Conservation (phyloP, 2,329 filamentous ascomycete species). For the Fusarium pseudograminearum region DNA sequence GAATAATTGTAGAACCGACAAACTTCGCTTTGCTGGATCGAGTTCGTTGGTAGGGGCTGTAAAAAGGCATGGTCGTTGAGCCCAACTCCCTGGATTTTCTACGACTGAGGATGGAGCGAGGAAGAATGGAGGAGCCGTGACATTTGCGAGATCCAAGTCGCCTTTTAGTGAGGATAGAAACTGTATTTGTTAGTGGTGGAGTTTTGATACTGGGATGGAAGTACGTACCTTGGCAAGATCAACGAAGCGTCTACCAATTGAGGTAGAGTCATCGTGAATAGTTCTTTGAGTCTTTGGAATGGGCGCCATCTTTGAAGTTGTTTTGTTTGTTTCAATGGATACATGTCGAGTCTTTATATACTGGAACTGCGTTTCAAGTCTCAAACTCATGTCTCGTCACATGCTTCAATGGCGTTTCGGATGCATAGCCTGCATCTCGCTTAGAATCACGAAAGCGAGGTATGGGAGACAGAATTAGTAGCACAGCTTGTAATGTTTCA, state of each 20-base stretch:
- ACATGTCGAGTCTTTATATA: constrained; percentile 1
- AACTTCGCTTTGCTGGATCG: constrained; percentile 57
- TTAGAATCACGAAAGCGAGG: background rate
- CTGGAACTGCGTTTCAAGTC: background rate
- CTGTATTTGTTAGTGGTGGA: constrained; percentile 12
- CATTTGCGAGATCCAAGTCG: constrained; percentile 60
- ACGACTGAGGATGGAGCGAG: constrained; percentile 63
- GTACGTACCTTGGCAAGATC: constrained; percentile 35
- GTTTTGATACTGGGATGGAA: background rate
- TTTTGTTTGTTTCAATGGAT: background rate
- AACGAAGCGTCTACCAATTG: constrained; percentile 30
- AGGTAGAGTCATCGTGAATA: constrained; percentile 31
- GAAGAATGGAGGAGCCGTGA: constrained; percentile 64
- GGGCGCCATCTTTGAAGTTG: constrained; percentile 7
- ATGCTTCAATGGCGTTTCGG: constrained; percentile 34
- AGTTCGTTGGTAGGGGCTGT: constrained; percentile 60
- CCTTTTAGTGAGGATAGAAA: constrained; percentile 55
- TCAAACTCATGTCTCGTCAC: constrained; percentile 10
- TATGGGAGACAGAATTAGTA: background rate
- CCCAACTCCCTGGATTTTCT: constrained; percentile 65
- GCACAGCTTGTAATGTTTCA: background rate
- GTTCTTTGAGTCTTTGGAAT: constrained; percentile 24
- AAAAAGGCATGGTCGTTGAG: constrained; percentile 61
- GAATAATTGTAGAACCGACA: constrained; percentile 62
- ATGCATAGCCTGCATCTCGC: constrained; percentile 13